Evolutionary conservation across 2,329 filamentous ascomycete genomes (phyloP).

Genomic region (Rhynchosporium graminicola): DNA sequence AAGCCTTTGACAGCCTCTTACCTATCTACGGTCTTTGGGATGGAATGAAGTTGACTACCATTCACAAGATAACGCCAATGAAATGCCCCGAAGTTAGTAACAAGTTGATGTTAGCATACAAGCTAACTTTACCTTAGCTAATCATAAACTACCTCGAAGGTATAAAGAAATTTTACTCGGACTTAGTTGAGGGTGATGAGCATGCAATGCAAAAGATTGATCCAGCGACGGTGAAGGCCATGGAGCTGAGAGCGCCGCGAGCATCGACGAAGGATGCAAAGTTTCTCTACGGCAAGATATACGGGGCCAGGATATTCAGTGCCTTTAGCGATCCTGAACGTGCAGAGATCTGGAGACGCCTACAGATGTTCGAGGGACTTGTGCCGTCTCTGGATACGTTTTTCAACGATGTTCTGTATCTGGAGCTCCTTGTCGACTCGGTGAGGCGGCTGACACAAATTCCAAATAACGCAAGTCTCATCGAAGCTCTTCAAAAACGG

Average conservation of each 20-base stretch:
- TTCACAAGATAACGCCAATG: conserved; percentile 9
- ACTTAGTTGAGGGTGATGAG: background rate
- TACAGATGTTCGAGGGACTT: background rate
- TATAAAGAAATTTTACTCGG: background rate
- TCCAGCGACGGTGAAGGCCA: conserved; percentile 1
- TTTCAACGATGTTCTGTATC: background rate
- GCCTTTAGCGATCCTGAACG: background rate
- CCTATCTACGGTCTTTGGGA: background rate
- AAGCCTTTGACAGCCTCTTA: conserved; percentile 1
- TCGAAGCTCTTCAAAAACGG: background rate
- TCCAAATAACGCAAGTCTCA: background rate
- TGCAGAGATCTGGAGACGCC: background rate
- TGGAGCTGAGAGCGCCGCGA: background rate
- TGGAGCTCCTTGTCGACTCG: background rate
- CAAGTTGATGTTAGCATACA: too few relatives aligned
- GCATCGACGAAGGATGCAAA: background rate
- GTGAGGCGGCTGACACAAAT: background rate
- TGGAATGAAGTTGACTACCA: background rate
- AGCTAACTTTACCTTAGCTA: background rate
- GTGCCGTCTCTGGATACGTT: background rate
- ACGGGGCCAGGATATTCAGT: background rate
- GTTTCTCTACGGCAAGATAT: background rate
- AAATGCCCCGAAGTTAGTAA: too few relatives aligned
- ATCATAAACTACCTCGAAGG: background rate
- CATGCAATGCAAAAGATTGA: background rate